A percentile compares a stretch with the other conserved stretches of the same genome.
These are phyloP conservation scores for Ceratocystis harringtonii DNA, from an alignment of 2,329 filamentous ascomycete species.

Conservation along the genomic window DNA sequence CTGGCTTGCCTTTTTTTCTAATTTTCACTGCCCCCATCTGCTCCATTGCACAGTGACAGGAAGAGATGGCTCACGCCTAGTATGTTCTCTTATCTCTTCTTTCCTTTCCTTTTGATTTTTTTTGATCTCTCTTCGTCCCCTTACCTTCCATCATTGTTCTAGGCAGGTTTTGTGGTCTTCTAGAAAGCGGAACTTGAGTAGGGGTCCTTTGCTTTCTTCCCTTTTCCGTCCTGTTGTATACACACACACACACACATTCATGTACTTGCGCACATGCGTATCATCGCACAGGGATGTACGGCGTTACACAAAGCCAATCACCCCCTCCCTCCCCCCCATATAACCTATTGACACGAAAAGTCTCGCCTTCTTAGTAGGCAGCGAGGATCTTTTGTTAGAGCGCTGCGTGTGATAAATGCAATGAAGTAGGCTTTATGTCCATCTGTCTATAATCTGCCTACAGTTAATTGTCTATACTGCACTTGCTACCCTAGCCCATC, in stretches of 20 bases:
- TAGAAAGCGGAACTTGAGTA: background rate
- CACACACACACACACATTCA: background rate
- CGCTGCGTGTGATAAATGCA: background rate
- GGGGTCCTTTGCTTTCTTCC: background rate
- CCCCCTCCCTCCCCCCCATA: background rate
- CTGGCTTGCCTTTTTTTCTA: too few relatives aligned
- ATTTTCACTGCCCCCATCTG: too few relatives aligned
- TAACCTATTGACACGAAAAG: background rate
- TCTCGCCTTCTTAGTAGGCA: background rate
- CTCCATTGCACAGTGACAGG: too few relatives aligned
- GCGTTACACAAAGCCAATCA: background rate
- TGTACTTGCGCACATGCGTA: background rate
- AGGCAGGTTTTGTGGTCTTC: background rate
- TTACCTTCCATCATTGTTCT: background rate
- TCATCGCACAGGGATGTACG: background rate
- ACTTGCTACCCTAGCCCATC: background rate
- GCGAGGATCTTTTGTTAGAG: background rate
- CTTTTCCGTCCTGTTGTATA: background rate
- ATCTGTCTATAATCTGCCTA: background rate
- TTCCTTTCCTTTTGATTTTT: background rate
- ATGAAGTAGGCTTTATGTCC: background rate
- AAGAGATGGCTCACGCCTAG: too few relatives aligned
- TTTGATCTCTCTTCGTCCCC: background rate
- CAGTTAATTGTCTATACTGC: too few relatives aligned
- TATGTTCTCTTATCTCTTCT: background rate